These are phyloP conservation scores for Meripilus lineatus DNA, from an alignment of 1,284 basidiomycete genomes.

Conservation along the genomic window DNA sequence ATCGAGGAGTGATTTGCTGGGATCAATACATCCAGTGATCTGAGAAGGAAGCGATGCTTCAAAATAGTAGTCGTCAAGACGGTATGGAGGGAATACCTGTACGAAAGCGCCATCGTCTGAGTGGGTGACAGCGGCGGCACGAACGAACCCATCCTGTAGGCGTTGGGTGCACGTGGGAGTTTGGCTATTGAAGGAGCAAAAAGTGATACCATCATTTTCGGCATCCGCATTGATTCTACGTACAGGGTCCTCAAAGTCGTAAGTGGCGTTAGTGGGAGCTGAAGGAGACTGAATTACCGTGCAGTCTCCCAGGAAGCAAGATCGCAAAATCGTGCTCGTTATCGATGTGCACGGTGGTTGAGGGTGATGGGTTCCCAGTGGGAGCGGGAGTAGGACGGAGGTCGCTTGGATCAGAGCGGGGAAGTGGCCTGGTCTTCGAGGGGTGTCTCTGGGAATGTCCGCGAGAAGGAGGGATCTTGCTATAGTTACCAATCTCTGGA, in stretches of 20 bases:
- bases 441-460: too few species aligned
- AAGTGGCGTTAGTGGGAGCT: too few species aligned
- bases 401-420: conserved; percentile 24
- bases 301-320: conserved; percentile 31
- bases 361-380: conserved; percentile 33
- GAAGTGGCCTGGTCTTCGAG: too few species aligned
- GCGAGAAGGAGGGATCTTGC: too few species aligned
- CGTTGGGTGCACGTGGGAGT: conserved; percentile 22
- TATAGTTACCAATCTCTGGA: too few species aligned
- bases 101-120: conserved; percentile 38
- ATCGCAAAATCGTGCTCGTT: conserved; percentile 34
- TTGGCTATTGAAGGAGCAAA: conserved; percentile 29
- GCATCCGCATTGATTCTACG: conserved; percentile 27
- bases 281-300: conserved; percentile 27
- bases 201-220: conserved; percentile 36
- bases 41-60: conserved; percentile 13
- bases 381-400: conserved; percentile 40
- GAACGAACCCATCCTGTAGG: conserved; percentile 37
- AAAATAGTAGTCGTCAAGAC: conserved; percentile 3
- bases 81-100: conserved; percentile 29
- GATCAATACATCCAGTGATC: conserved; percentile 48
- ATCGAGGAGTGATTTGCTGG: conserved; percentile 34
- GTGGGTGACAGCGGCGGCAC: conserved; percentile 31
- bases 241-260: too few species aligned
- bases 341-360: conserved; percentile 37